These are phyloP conservation scores for Triticum turgidum DNA, from an alignment of 176 grass and related monocot species.

Conservation along the genomic window DNA sequence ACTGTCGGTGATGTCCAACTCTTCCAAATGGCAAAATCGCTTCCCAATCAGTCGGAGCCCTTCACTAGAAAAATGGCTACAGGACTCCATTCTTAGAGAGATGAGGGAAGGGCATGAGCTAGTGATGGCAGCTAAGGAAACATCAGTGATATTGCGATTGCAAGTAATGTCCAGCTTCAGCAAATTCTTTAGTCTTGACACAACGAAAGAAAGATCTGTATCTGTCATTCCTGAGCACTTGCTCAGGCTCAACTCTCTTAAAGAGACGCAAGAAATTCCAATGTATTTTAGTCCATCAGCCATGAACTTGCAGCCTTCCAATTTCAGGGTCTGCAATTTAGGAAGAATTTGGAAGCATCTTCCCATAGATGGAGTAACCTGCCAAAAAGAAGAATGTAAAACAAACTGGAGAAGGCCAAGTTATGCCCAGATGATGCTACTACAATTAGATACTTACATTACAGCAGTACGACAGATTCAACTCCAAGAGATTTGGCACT, in stretches of 20 bases:
- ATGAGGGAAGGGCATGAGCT: constrained; percentile 66
- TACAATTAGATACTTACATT: constrained; percentile 50
- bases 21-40: constrained; percentile 54
- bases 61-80: constrained; percentile 49
- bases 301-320: constrained; percentile 73
- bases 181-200: constrained; percentile 63
- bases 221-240: constrained; percentile 84
- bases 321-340: constrained; percentile 59
- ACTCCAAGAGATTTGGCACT: constrained; percentile 43
- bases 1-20: constrained; percentile 79
- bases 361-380: constrained; percentile 56
- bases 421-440: background rate
- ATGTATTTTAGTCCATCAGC: constrained; percentile 54
- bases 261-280: constrained; percentile 51
- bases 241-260: constrained; percentile 76
- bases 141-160: constrained; percentile 71
- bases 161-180: constrained; percentile 82
- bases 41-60: constrained; percentile 69
- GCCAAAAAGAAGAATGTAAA: constrained; percentile 17
- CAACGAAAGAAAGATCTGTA: constrained; percentile 53
- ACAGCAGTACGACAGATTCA: constrained; percentile 67
- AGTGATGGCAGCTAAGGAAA: constrained; percentile 62
- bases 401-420: constrained; percentile 6
- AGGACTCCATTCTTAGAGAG: constrained; percentile 92
- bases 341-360: constrained; percentile 41